Percentiles rank a stretch among this genome's conserved stretches.
Evolutionary conservation across 495 filamentous ascomycete genomes (phyloP).

Genomic region (Parachaetomium inaequale): DNA sequence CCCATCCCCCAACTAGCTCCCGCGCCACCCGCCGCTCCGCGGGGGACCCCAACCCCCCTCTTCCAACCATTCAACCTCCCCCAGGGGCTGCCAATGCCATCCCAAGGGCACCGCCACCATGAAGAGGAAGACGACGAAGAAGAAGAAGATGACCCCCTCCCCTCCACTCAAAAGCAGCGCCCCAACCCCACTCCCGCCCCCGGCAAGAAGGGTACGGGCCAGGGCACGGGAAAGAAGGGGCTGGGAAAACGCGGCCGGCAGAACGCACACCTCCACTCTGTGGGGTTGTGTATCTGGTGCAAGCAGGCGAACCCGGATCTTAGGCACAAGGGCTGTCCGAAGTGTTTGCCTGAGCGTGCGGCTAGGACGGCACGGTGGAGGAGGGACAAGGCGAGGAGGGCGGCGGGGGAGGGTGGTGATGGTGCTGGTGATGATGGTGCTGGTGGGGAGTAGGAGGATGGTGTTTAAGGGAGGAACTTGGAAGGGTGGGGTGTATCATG

Average conservation of each 20-base stretch:
- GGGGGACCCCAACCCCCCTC: too few species aligned
- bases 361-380: not conserved
- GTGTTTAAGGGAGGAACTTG: too few species aligned
- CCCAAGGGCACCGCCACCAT: too few species aligned
- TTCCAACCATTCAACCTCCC: too few species aligned
- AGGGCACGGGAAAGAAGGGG: not conserved
- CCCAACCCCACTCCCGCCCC: not conserved
- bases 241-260: not conserved
- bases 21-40: too few species aligned
- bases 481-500: too few species aligned
- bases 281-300: conserved; percentile 10
- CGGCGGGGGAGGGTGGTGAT: not conserved
- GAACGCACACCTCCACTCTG: not conserved
- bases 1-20: too few species aligned
- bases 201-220: not conserved
- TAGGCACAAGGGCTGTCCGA: not conserved
- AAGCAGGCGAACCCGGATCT: not conserved
- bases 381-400: not conserved
- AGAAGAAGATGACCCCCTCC: too few species aligned
- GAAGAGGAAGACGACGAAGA: too few species aligned
- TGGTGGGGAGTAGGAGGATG: too few species aligned
- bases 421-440: not conserved
- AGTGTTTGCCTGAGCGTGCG: not conserved
- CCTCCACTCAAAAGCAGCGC: too few species aligned
- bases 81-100: too few species aligned